A percentile compares a stretch with the other conserved stretches of the same genome.
These are phyloP conservation scores for Darksidea phi DNA, from an alignment of 495 filamentous ascomycete genomes.

Conservation along the genomic window DNA sequence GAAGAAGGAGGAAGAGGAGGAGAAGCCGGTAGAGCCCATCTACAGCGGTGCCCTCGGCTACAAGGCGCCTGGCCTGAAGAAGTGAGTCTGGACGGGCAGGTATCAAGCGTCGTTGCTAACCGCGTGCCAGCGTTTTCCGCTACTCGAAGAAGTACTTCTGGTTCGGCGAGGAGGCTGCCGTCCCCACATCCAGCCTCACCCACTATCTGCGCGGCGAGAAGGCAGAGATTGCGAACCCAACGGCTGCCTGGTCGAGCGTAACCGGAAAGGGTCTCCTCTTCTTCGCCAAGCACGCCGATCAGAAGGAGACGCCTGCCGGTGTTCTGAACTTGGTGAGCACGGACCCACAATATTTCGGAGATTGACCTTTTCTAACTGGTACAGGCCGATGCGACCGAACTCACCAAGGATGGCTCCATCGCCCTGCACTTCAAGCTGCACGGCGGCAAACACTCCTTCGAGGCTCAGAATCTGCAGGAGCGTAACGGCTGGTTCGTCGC, in stretches of 20 bases:
- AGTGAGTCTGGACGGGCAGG: constrained; percentile 62
- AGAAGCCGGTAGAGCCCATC: constrained; percentile 61
- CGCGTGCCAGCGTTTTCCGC: constrained; percentile 55
- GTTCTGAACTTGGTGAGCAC: constrained; percentile 78
- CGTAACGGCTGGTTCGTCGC: constrained; percentile 84
- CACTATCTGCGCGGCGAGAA: constrained; percentile 85
- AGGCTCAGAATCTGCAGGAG: constrained; percentile 68
- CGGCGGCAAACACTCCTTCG: constrained; percentile 88
- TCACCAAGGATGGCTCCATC: constrained; percentile 66
- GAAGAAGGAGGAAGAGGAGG: constrained; percentile 52
- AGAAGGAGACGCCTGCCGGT: constrained; percentile 75
- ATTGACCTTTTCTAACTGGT: constrained; percentile 30
- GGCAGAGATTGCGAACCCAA: constrained; percentile 73
- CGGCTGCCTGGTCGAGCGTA: constrained; percentile 81
- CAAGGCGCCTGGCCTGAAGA: constrained; percentile 86
- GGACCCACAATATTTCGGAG: background rate
- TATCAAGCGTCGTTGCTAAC: constrained; percentile 29
- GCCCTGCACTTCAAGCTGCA: constrained; percentile 83
- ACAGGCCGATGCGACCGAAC: constrained; percentile 79
- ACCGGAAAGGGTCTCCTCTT: constrained; percentile 96
- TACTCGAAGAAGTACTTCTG: constrained; percentile 86
- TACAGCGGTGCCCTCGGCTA: constrained; percentile 76
- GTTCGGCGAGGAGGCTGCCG: constrained; percentile 73
- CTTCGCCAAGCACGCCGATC: constrained; percentile 79
- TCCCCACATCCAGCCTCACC: constrained; percentile 69